Base-by-base conservation (phyloP, 352 stramenopile genomes). In the Phytophthora citrophthora region DNA sequence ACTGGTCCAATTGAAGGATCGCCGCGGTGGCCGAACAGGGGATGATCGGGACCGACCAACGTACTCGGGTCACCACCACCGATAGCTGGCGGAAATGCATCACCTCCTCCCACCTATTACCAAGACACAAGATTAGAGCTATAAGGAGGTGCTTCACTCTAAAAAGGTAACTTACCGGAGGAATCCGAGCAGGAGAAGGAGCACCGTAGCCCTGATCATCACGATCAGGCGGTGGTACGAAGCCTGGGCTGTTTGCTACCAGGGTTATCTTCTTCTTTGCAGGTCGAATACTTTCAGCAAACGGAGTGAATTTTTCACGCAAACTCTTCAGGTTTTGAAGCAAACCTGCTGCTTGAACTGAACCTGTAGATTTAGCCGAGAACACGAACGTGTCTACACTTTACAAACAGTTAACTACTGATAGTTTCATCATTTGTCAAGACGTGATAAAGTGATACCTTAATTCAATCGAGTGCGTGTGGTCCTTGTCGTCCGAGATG, bases 391-490 rank as follows among this genome's bases (percentile, higher is more conserved):
- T 74, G 16, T 77, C 71, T 26, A 77, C 58, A 52, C 79, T 88
- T 29, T 11, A 53, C 3, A 3, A 38, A 13, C 45, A 23, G 34
- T 34, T 34, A 34, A 4, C 29, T 34, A 34, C 29, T 32, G 29
- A 8, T 32, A 29, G 26, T 29, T 8, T 4, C 8, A 32, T 32
- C 29, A 34, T 34, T 13, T 34, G 2, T 3, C 8, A 34, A 6
- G 29, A 24, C 3, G 29, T 34, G 29, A 32, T 32, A 32, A 9
- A 32, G 4, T 10, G 5, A 34, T 61, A 90, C 85, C 69, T 88
- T 23, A 95, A 60, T 63, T 92, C 85, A 34, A 93, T 83, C 9
- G 88, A 93, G 47, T 90, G 73, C 8, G 79, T 90, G 55, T 86
- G 73, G 9, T 89, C 59, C 47, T 83, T 78, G 61, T 84, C 61